Percentiles rank a stretch among this genome's conserved stretches.
Conservation (phyloP, 441 rosid genomes). For the Adansonia madagascariensis region DNA sequence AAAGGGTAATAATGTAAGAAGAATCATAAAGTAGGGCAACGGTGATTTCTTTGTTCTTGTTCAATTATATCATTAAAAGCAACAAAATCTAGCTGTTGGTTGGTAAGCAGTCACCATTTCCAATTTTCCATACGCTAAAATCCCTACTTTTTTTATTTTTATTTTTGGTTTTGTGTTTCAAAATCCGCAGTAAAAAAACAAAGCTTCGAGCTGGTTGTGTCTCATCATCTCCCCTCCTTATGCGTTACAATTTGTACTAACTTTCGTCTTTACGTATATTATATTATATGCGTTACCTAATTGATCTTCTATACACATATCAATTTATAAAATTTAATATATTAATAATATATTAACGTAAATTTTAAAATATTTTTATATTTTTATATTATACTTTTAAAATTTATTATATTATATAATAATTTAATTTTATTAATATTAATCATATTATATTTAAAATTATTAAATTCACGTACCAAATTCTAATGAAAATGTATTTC, state of each 20-base stretch:
- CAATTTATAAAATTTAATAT: no score
- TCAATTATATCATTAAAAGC: constrained; percentile 4
- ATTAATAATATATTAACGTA: not conserved
- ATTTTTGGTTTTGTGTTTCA: not conserved
- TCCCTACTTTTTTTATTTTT: not conserved
- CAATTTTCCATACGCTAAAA: not conserved
- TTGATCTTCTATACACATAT: not conserved
- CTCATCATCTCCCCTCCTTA: not conserved
- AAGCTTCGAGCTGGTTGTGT: constrained; percentile 11
- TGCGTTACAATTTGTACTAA: constrained; percentile 24
- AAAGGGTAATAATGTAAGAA: not conserved
- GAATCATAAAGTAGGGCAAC: not conserved
- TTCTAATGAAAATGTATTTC: constrained; percentile 4
- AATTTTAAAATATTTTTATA: no score
- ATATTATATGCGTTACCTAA: not conserved
- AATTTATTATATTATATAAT: no score
- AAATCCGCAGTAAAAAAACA: not conserved
- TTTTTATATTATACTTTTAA: no score
- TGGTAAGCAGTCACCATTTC: constrained; percentile 36
- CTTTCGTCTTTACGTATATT: constrained; percentile 19
- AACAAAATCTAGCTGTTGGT: constrained; percentile 32
- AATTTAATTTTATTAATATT: no score
- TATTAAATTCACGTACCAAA: no score
- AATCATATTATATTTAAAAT: no score
- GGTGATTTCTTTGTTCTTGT: constrained; percentile 23